Base-by-base conservation (phyloP, 2,329 filamentous ascomycete species). In the Fusarium scirpi region DNA sequence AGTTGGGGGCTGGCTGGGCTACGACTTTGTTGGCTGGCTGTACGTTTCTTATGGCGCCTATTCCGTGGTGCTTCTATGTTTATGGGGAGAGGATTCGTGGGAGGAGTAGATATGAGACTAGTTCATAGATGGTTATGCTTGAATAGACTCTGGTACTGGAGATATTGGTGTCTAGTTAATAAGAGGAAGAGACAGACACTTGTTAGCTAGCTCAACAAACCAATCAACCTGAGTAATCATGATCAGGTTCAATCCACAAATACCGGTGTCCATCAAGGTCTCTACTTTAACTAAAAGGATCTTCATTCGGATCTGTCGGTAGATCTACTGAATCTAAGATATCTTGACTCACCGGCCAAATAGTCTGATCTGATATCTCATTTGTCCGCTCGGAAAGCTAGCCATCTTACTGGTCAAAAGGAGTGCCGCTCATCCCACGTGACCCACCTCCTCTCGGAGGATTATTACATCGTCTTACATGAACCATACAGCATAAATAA, bases 31-130 rank as follows among this genome's bases (percentile, higher is more conserved):
- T 70, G n/a, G 62, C 66, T 8, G 24, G 45, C 0, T 27, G 20
- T 34, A 70, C 67, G 0, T 15, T 70, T 0, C 5, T 69, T 1
- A 69, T 69, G 67, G 67, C 66, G 3, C 66, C 67, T 27, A 69
- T 69, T n/a, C 67, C 67, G 0, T 69, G 67, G 67, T 69, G 67
- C 3, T 70, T 69, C 6, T 70, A 61, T 49, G 45, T 48, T 4
- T 70, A 48, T 47, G 66, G 67, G 0, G 29, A 55, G 6, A n/a
- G 12, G 1, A 53, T 69, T 1, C 18, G 66, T 2, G 63, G 38
- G 2, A 58, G 66, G 11, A 69, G 67, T 16, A 67, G 55, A n/a
- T 69, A 69, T 22, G 67, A 69, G 12, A 52, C 62, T 1, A 69
- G 66, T 9, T 24, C 24, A 3, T 69, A 49, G 11, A 11, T 24